These are phyloP conservation scores for Inosperma sp. DNA, from an alignment of 768 basidiomycete genomes.

Conservation along the genomic window DNA sequence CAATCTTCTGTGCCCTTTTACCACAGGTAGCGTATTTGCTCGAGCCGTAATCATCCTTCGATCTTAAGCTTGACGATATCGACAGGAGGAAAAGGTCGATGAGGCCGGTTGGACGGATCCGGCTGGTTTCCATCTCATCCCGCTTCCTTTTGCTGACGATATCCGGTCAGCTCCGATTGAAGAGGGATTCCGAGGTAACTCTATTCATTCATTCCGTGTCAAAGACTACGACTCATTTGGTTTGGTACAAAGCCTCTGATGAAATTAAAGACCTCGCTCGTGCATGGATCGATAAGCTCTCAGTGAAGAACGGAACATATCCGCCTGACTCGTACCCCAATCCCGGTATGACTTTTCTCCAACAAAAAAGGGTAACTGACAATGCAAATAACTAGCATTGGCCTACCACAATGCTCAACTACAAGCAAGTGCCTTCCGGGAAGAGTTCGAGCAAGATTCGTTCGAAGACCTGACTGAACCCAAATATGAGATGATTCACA, in stretches of 20 bases:
- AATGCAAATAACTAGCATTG: slow-evolving; percentile 67
- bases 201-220: background rate
- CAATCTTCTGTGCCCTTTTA: slow-evolving; percentile 77
- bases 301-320: slow-evolving; percentile 74
- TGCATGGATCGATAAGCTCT: slow-evolving; percentile 74
- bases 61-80: slow-evolving; percentile 4
- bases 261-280: slow-evolving; percentile 61
- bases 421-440: slow-evolving; percentile 88
- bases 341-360: slow-evolving; percentile 57
- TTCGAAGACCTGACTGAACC: slow-evolving; percentile 85
- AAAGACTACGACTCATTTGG: slow-evolving; percentile 5
- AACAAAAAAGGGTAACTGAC: too few species aligned
- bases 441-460: slow-evolving; percentile 72
- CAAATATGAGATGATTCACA: slow-evolving; percentile 71
- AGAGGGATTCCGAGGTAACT: slow-evolving; percentile 56
- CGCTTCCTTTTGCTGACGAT: slow-evolving; percentile 93
- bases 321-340: slow-evolving; percentile 88
- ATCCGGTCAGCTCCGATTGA: slow-evolving; percentile 75
- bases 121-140: slow-evolving; percentile 88
- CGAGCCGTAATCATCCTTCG: background rate
- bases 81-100: slow-evolving; percentile 64
- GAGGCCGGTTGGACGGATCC: slow-evolving; percentile 76
- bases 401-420: slow-evolving; percentile 87
- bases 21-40: slow-evolving; percentile 63
- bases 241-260: slow-evolving; percentile 52